Conservation (phyloP, 2,329 filamentous ascomycete genomes). For the Colletotrichum sp. region DNA sequence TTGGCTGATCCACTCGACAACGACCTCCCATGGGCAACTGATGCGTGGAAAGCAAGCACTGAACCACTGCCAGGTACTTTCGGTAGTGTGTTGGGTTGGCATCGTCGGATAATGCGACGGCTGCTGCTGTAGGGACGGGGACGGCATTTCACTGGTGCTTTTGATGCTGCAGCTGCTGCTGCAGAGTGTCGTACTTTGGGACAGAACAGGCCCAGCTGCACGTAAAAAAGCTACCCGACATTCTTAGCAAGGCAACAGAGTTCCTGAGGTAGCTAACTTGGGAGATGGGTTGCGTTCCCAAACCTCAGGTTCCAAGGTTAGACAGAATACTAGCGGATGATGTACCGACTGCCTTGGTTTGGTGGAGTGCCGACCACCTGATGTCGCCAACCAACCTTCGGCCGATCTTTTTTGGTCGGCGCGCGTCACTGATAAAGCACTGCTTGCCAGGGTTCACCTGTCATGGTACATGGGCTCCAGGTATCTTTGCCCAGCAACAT, state of each 20-base stretch:
- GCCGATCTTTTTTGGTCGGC: slow-evolving; percentile 6
- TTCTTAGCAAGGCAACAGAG: background rate
- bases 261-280: background rate
- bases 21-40: background rate
- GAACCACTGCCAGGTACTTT: background rate
- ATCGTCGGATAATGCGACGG: background rate
- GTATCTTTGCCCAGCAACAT: slow-evolving; percentile 5
- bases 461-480: background rate
- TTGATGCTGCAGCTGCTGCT: background rate
- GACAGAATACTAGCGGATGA: background rate
- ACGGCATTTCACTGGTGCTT: background rate
- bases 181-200: background rate
- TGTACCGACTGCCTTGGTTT: background rate
- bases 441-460: slow-evolving; percentile 13
- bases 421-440: slow-evolving; percentile 19
- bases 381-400: slow-evolving; percentile 1
- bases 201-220: background rate
- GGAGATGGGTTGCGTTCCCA: background rate
- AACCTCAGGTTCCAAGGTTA: background rate
- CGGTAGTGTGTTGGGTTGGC: background rate
- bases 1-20: background rate
- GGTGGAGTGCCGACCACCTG: slow-evolving; percentile 9
- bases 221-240: background rate
- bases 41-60: background rate
- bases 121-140: background rate